Evolutionary conservation across 2,329 filamentous ascomycete species (phyloP), one percentile per base, ranked within the genome.

Genomic region (Alternaria sp.): DNA sequence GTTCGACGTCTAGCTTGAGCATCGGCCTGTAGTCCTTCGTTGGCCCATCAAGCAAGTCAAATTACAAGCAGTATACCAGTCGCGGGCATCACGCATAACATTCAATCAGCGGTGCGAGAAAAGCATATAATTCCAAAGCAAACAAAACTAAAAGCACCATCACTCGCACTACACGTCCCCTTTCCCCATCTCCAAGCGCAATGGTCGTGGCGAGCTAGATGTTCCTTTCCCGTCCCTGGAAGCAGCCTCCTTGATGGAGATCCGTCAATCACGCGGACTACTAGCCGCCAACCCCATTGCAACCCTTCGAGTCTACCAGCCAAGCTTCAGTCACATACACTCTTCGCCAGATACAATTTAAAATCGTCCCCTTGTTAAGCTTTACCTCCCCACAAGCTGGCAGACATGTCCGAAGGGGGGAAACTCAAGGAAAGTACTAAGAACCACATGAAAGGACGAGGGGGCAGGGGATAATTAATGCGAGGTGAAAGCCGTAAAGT

Each of bases 371-470:
- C 77, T 76, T 61, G 61, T 65, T 67, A 62, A 75, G 68, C 73
- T 72, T 73, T 71, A 79, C 78, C 73, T 80, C 78, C 78, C 78
- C 78, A 80, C 74, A 76, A 76, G 77, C 78, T 77, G 77, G 73
- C 71, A 79, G 76, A 80, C 77, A 79, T 75, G 67, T 74, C 73
- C 68, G 75, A 74, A 77, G 74, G 74, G 67, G 74, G 71, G 68
- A 73, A 75, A 76, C 72, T 71, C 70, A 72, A 75, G 67, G 73
- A 71, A 75, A 73, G 69, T 63, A 65, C 54, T 62, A 72, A 61
- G 63, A 67, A 72, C 72, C 57, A 57, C 43, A 61, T 59, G 65
- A 71, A 64, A 75, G 73, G 68, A 76, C 67, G 69, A 70, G 56
- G 70, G 75, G 69, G 56, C 67, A 62, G 73, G 72, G 62, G 72